phyloP scores from a whole-genome alignment of 2,329 filamentous ascomycete genomes.

The Pseudogymnoascus sp. region DNA sequence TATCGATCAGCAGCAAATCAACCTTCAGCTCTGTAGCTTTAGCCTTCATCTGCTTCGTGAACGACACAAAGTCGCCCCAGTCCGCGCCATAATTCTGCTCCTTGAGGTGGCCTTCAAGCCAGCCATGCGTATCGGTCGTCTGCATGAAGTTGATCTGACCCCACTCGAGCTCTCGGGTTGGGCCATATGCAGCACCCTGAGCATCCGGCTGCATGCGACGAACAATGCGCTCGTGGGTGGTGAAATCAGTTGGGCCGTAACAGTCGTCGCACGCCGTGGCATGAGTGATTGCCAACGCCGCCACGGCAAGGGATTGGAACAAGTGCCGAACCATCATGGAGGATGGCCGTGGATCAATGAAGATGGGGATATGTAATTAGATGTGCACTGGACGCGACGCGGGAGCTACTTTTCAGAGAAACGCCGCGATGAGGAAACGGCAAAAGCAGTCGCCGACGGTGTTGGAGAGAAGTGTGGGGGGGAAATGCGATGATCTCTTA shows the following conservation, averaged over 20 bases:
- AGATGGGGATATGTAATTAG: not conserved
- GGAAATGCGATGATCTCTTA: not conserved
- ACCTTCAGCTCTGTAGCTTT: conserved; percentile 69
- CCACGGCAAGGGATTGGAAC: not conserved
- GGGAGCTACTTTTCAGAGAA: not conserved
- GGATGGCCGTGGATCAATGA: not conserved
- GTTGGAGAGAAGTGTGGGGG: not conserved
- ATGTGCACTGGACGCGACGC: no score
- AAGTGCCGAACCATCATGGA: not conserved
- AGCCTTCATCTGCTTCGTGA: conserved; percentile 71
- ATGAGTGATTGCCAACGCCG: conserved; percentile 17
- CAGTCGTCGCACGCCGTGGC: conserved; percentile 34
- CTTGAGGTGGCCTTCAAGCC: conserved; percentile 86
- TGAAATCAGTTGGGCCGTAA: conserved; percentile 33
- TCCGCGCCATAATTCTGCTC: conserved; percentile 92
- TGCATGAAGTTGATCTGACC: conserved; percentile 96
- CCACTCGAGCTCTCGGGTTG: conserved; percentile 68
- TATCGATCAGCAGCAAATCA: conserved; percentile 90
- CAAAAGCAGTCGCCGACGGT: not conserved
- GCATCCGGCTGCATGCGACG: conserved; percentile 42
- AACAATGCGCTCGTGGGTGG: conserved; percentile 39
- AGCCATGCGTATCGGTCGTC: conserved; percentile 93
- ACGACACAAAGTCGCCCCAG: conserved; percentile 97
- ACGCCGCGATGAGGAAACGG: not conserved
- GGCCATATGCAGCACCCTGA: conserved; percentile 34